Evolutionary conservation across 768 basidiomycete genomes (phyloP).

Genomic region (Cubamyces sp.): DNA sequence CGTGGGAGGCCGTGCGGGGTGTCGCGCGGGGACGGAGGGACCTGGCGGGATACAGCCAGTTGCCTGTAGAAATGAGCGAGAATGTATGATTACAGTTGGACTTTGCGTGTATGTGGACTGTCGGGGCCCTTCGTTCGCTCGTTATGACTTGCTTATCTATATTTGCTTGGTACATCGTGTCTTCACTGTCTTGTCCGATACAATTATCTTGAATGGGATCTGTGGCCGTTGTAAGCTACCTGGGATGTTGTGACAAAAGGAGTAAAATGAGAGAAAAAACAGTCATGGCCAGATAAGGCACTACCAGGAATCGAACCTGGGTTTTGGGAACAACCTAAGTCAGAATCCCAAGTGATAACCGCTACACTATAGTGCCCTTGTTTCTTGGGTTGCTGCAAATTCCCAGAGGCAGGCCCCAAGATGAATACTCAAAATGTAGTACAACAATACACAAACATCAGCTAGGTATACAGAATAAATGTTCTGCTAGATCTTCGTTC

Average conservation of each 20-base stretch:
- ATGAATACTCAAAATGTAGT: not conserved
- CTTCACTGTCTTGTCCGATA: not conserved
- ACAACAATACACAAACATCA: not conserved
- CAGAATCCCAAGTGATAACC: slow-evolving; percentile 26
- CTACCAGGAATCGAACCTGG: slow-evolving; percentile 27
- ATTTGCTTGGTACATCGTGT: not conserved
- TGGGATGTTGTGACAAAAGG: not conserved
- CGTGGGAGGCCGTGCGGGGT: slow-evolving; percentile 47
- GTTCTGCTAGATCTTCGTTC: not conserved
- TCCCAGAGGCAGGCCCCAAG: too few species aligned
- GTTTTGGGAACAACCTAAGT: slow-evolving; percentile 21
- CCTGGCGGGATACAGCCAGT: slow-evolving; percentile 63
- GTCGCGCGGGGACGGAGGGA: slow-evolving; percentile 45
- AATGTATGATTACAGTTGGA: slow-evolving; percentile 23
- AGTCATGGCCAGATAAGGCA: not conserved
- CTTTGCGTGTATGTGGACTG: not conserved
- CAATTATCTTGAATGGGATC: too few species aligned
- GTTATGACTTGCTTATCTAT: slow-evolving; percentile 1
- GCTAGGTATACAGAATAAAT: slow-evolving; percentile 10
- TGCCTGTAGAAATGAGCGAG: slow-evolving; percentile 62
- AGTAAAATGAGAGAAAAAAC: not conserved
- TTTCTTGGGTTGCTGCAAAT: not conserved
- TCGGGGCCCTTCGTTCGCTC: not conserved
- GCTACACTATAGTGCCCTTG: slow-evolving; percentile 21
- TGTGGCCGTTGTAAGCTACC: not conserved